Base-by-base conservation (phyloP, 2,329 filamentous ascomycete genomes). In the Colletotrichum eleusines region DNA sequence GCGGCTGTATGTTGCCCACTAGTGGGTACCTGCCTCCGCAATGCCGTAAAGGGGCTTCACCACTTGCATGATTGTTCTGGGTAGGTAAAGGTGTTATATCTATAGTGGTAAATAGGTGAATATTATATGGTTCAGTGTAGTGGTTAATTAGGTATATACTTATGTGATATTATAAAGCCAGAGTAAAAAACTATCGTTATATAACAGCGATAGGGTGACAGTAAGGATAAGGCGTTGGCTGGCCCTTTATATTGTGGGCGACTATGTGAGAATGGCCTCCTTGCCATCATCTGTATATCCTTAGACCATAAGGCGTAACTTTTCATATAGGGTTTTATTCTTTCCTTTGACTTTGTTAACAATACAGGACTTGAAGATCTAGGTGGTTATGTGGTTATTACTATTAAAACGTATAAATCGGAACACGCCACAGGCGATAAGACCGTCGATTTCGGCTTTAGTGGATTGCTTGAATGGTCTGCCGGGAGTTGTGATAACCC, bases 131-230 rank as follows among this genome's bases (percentile, higher is more conserved):
- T 40, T 44, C 0, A 63, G 5, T 3, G 12, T n/a, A 0, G 5
- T 40, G 2, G n/a, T 3, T 20, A n/a, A 63, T 18, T 63, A 12
- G 1, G n/a, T 18, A 18, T 63, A 53, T 3, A 23, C 60, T 2
- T 63, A 14, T 2, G 46, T 63, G 2, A 44, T 53, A 3, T 53
- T 35, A 2, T 35, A 3, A 1, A 53, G 12, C 60, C 35, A 63
- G 1, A 4, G 23, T 3, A 1, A 2, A 4, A 33, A 0, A 63
- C 2, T 1, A 53, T 12, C 0, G 5, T 16, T 4, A 6, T 33
- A 33, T 33, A 33, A 5, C 9, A 5, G 9, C 1, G 7, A 7
- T 6, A 6, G 11, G 1, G 60, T 16, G 9, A 63, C 2, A 0
- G 35, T 12, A 5, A 63, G 46, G 8, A 63, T 63, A 3, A 53